A percentile compares a stretch with the other conserved stretches of the same genome.
Conservation (phyloP, 2,329 filamentous ascomycete genomes). For the Phyllosticta citrichinensis region DNA sequence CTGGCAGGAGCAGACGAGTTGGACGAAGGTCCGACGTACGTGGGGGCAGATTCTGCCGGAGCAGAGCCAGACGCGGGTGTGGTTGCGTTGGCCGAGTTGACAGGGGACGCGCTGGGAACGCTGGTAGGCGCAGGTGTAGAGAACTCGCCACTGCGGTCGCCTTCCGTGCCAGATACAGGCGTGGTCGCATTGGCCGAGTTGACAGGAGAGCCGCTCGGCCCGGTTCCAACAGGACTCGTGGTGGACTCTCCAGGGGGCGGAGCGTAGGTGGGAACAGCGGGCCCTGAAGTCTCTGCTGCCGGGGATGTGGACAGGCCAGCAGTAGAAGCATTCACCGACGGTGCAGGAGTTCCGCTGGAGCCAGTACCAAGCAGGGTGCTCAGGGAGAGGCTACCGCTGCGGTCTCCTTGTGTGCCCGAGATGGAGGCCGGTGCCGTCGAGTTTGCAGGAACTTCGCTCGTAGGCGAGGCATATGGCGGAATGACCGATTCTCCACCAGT, state of each 20-base stretch:
- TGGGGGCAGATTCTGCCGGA: slow-evolving; percentile 1
- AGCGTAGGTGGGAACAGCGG: background rate
- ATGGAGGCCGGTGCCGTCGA: background rate
- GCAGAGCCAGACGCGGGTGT: background rate
- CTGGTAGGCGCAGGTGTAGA: background rate
- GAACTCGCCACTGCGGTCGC: background rate
- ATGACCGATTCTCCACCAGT: background rate
- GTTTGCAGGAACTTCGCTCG: slow-evolving; percentile 6
- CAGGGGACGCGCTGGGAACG: slow-evolving; percentile 6
- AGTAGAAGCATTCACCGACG: background rate
- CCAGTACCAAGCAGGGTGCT: background rate
- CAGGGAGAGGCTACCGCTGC: slow-evolving; percentile 1
- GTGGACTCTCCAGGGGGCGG: background rate
- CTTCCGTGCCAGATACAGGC: slow-evolving; percentile 1
- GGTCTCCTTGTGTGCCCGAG: background rate
- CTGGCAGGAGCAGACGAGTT: slow-evolving; percentile 13
- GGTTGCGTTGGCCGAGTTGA: slow-evolving; percentile 13
- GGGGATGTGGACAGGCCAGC: background rate
- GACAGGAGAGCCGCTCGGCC: slow-evolving; percentile 8
- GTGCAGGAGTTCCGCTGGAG: background rate
- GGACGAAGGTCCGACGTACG: slow-evolving; percentile 11
- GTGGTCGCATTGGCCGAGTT: slow-evolving; percentile 12
- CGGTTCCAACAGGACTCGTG: background rate
- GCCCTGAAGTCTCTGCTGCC: background rate
- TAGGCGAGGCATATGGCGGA: background rate